Percentiles rank a stretch among this genome's conserved stretches.
These are phyloP conservation scores for Phanerochaete sordida DNA, from an alignment of 768 basidiomycete genomes.

Conservation along the genomic window DNA sequence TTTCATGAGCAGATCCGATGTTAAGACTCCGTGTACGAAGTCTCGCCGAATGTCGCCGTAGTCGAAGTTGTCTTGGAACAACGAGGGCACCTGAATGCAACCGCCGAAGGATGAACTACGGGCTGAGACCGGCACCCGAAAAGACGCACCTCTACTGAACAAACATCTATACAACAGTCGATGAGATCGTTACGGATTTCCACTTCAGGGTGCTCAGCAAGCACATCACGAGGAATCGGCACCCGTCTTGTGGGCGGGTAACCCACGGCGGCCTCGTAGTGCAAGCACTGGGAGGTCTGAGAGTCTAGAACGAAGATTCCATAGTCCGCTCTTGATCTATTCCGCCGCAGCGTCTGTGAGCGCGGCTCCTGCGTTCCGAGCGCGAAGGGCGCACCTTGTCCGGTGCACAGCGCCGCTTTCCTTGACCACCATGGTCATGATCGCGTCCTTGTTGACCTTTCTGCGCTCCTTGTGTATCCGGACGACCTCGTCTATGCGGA, in stretches of 20 bases:
- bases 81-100: constrained; percentile 71
- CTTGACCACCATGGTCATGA: constrained; percentile 95
- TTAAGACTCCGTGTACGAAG: constrained; percentile 92
- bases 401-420: constrained; percentile 69
- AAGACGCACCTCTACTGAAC: constrained; percentile 78
- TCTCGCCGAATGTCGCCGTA: constrained; percentile 89
- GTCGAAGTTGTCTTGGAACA: constrained; percentile 99
- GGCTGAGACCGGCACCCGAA: not conserved
- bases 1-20: constrained; percentile 92
- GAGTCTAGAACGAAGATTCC: constrained; percentile 78
- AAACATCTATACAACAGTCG: constrained; percentile 88
- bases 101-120: not conserved
- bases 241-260: constrained; percentile 62
- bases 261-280: constrained; percentile 76
- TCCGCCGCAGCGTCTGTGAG: constrained; percentile 2
- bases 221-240: constrained; percentile 74
- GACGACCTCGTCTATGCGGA: constrained; percentile 87
- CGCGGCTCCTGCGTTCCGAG: not conserved
- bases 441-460: constrained; percentile 85
- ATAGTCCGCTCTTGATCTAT: constrained; percentile 68
- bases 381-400: constrained; percentile 52
- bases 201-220: constrained; percentile 70
- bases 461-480: constrained; percentile 84
- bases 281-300: constrained; percentile 74
- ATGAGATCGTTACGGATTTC: constrained; percentile 88